Evolutionary conservation across 352 stramenopile genomes (phyloP), one percentile per base, ranked within the genome.

Genomic region (Globisporangium splendens): DNA sequence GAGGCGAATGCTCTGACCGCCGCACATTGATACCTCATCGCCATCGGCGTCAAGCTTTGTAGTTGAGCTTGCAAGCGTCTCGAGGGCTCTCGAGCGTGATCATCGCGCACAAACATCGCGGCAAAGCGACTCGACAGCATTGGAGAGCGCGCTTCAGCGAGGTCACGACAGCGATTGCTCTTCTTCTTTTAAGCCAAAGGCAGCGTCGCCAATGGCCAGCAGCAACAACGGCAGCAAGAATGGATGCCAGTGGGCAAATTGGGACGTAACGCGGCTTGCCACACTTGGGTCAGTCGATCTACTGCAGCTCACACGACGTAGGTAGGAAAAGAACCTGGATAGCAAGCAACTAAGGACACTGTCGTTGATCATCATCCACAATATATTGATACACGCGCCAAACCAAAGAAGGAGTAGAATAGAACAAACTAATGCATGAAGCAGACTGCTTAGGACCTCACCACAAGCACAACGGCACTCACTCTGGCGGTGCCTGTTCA

Each of bases 101-200:
- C 17, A 31, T 90, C 13, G 75, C 77, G 3, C 80, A 90, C 65
- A 88, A 81, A 43, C 77, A 79, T 50, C 72, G 77, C 5, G 68
- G 77, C 12, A 47, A 64, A 17, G 46, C 53, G 46, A 75, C 69
- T 64, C 69, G 0, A 20, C 42, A 3, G 54, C 39, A 1, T 47
- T 88, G 6, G 66, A 83, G 13, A 44, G 35, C 12, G 53, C 83
- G 3, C 22, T 78, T 15, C 15, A 41, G 46, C 21, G 57, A 22
- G 12, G 44, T n/a, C 53, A 51, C 13, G n/a, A 48, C 24, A 18
- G 20, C 24, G 10, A 12, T 7, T 38, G 43, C n/a, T 44, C 22
- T n/a, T 22, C 0, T 24, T 13, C 41, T 46, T 42, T 21, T 43
- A 13, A 47, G n/a, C 0, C 46, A 17, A 31, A 21, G 22, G 21